Percentiles rank a stretch among this genome's conserved stretches.
Conservation (phyloP, 257 asterid genomes). For the Linaria vulgaris region DNA sequence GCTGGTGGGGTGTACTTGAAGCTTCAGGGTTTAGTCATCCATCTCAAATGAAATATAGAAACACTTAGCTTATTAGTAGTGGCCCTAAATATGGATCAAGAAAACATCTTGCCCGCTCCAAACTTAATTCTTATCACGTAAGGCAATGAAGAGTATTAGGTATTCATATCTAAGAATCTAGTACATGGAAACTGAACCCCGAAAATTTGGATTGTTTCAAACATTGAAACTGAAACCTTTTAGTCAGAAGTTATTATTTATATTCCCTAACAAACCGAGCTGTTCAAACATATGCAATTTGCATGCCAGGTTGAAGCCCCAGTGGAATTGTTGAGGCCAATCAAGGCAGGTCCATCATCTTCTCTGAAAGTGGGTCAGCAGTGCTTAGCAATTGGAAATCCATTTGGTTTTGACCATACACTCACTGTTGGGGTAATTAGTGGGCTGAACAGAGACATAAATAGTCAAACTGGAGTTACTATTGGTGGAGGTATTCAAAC, state of each 20-base stretch:
- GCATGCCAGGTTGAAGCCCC: conserved; percentile 76
- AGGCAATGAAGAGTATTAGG: no score
- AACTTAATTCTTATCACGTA: no score
- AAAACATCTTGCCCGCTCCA: no score
- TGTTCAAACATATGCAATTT: no score
- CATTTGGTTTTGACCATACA: conserved; percentile 97
- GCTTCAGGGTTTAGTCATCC: background rate
- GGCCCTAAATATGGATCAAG: no score
- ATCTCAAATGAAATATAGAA: no score
- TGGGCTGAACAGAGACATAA: conserved; percentile 90
- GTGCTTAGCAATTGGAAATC: conserved; percentile 96
- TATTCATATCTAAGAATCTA: no score
- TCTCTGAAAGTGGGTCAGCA: conserved; percentile 88
- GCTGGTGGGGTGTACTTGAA: background rate
- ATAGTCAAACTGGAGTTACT: conserved; percentile 93
- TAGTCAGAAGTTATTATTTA: no score
- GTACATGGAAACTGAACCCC: no score
- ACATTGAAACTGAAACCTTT: conserved; percentile 2
- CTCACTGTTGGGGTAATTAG: conserved; percentile 96
- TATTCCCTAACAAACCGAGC: no score
- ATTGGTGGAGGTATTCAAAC: conserved; percentile 97
- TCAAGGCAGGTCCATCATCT: conserved; percentile 70
- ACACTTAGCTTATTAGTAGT: no score
- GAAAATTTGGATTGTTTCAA: conserved; percentile 5
- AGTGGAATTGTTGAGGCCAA: conserved; percentile 72